These are phyloP conservation scores for Zasmidium citrigriseum DNA, from an alignment of 2,329 filamentous ascomycete genomes.

Conservation along the genomic window DNA sequence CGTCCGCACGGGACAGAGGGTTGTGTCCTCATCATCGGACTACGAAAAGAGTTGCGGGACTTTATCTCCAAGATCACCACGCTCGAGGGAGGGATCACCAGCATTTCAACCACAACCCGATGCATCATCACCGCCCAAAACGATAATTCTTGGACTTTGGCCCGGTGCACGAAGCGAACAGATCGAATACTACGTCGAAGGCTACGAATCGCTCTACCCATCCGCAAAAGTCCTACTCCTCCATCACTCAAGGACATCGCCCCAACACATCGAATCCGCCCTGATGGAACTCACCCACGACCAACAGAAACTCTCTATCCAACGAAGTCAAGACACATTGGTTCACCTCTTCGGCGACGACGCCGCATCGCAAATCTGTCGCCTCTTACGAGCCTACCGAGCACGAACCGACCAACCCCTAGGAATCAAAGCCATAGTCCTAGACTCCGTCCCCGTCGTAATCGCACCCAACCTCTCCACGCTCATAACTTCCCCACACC, in stretches of 20 bases:
- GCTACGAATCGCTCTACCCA: slow-evolving; percentile 30
- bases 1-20: neutral
- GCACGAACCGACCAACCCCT: slow-evolving; percentile 19
- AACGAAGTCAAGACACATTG: slow-evolving; percentile 20
- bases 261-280: slow-evolving; percentile 12
- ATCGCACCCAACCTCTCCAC: slow-evolving; percentile 11
- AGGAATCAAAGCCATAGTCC: slow-evolving; percentile 25
- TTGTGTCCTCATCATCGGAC: slow-evolving; percentile 4
- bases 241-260: slow-evolving; percentile 14
- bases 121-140: slow-evolving; percentile 22
- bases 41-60: slow-evolving; percentile 2
- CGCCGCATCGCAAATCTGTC: slow-evolving; percentile 25
- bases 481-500: slow-evolving; percentile 7
- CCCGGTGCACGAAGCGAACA: slow-evolving; percentile 28
- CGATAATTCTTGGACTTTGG: slow-evolving; percentile 30
- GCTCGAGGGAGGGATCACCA: slow-evolving; percentile 14
- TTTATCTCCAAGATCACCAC: slow-evolving; percentile 12
- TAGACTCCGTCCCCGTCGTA: slow-evolving; percentile 27
- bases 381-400: slow-evolving; percentile 29
- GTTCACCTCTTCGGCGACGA: slow-evolving; percentile 31
- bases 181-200: slow-evolving; percentile 28
- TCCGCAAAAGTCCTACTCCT: slow-evolving; percentile 26
- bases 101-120: neutral
- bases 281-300: slow-evolving; percentile 16
- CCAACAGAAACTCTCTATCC: slow-evolving; percentile 12